Conservation (phyloP, 495 filamentous ascomycete species). For the Diplogelasinospora grovesii region DNA sequence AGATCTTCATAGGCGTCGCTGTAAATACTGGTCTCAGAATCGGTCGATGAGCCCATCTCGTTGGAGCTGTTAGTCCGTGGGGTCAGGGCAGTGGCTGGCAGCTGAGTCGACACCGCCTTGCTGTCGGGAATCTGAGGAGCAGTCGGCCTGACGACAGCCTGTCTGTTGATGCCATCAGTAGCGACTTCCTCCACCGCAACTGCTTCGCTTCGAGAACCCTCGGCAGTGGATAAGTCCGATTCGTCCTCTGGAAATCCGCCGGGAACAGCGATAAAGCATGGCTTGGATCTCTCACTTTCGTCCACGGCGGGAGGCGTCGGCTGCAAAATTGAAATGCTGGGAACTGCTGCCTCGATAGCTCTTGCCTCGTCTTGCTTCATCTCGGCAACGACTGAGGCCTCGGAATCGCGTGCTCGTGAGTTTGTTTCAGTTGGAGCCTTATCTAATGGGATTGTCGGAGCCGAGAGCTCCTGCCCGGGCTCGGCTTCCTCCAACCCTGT, state of each 20-base stretch:
- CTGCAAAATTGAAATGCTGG: conserved; percentile 31
- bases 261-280: conserved; percentile 32
- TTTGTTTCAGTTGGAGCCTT: too few relatives aligned
- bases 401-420: too few relatives aligned
- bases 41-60: conserved; percentile 16
- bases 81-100: not conserved
- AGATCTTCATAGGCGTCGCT: conserved; percentile 83
- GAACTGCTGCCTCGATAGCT: conserved; percentile 15
- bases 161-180: not conserved
- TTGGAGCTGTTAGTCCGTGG: not conserved
- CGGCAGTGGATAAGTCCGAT: conserved; percentile 16
- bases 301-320: conserved; percentile 22
- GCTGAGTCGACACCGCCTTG: not conserved
- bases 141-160: too few relatives aligned
- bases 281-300: conserved; percentile 8
- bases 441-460: too few relatives aligned
- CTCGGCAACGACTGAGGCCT: too few relatives aligned
- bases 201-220: not conserved
- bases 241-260: conserved; percentile 39
- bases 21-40: conserved; percentile 58
- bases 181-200: not conserved
- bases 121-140: not conserved
- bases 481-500: conserved; percentile 10
- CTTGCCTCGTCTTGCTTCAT: conserved; percentile 5
- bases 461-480: too few relatives aligned